phyloP scores from a whole-genome alignment of 257 asterid species.

The Plantago ovata region DNA sequence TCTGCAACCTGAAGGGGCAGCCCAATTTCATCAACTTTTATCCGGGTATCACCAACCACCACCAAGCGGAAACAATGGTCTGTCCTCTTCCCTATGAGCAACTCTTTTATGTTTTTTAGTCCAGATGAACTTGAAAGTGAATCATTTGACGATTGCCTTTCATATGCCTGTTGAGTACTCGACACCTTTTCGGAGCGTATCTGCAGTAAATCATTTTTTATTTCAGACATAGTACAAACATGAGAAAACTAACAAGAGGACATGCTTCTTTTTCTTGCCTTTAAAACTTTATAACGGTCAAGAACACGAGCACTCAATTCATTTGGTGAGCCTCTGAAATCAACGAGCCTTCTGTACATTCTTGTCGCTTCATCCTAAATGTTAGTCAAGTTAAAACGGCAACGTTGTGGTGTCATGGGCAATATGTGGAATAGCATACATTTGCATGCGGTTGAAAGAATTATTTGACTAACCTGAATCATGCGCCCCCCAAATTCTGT shows the following conservation, averaged over 20 bases:
- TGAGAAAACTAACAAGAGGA: constrained; percentile 12
- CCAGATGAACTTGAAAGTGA: constrained; percentile 69
- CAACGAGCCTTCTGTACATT: constrained; percentile 61
- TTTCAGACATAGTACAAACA: constrained; percentile 10
- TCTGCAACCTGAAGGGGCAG: constrained; percentile 67
- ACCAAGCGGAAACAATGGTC: constrained; percentile 88
- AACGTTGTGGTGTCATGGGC: constrained; percentile 12
- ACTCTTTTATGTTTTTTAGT: constrained; percentile 68
- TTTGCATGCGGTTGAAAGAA: constrained; percentile 1
- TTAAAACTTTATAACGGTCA: constrained; percentile 70
- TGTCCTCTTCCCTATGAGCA: constrained; percentile 75
- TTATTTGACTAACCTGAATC: constrained; percentile 48
- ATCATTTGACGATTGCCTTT: constrained; percentile 49
- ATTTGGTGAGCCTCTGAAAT: constrained; percentile 73
- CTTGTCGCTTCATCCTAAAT: constrained; percentile 70
- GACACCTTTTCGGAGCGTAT: constrained; percentile 71
- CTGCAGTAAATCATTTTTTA: constrained; percentile 46
- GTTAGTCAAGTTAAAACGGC: constrained; percentile 23
- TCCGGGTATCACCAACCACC: constrained; percentile 82
- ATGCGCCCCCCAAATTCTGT: constrained; percentile 80
- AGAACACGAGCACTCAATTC: constrained; percentile 74
- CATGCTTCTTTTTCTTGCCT: constrained; percentile 54
- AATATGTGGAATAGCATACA: constrained; percentile 11
- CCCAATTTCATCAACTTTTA: constrained; percentile 75
- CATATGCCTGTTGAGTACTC: constrained; percentile 39